Percentiles rank a stretch among this genome's conserved stretches.
Evolutionary conservation across 1,139 yeast species (phyloP).

Genomic region (Candida buenavistaensis): DNA sequence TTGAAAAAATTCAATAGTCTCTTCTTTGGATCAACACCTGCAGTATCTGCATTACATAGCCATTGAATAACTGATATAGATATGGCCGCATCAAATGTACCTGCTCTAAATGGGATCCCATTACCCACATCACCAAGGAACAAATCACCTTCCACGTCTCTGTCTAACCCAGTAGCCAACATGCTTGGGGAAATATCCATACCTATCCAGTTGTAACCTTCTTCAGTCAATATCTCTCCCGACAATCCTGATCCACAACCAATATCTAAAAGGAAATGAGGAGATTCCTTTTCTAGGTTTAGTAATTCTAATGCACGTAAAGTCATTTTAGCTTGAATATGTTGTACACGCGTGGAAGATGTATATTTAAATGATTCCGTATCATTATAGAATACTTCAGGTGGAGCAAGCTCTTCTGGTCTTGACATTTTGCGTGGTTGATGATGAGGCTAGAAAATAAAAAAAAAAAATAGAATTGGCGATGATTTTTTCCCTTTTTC

Average conservation of each 20-base stretch:
- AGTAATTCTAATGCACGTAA: slow-evolving; percentile 85
- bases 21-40: slow-evolving; percentile 81
- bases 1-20: slow-evolving; percentile 82
- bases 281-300: slow-evolving; percentile 61
- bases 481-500: slow-evolving; percentile 7
- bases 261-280: slow-evolving; percentile 79
- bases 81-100: slow-evolving; percentile 95
- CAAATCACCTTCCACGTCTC: slow-evolving; percentile 92
- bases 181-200: slow-evolving; percentile 95
- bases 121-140: slow-evolving; percentile 90
- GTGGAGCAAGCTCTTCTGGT: slow-evolving; percentile 97
- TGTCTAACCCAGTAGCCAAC: slow-evolving; percentile 91
- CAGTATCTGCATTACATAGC: slow-evolving; percentile 93
- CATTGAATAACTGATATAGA: slow-evolving; percentile 96
- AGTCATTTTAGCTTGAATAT: slow-evolving; percentile 97
- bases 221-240: slow-evolving; percentile 92
- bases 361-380: slow-evolving; percentile 88
- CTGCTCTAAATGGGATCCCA: slow-evolving; percentile 95
- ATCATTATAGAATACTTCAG: slow-evolving; percentile 93
- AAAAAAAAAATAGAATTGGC: not conserved
- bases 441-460: too few relatives aligned
- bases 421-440: slow-evolving; percentile 77
- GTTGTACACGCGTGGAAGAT: slow-evolving; percentile 92
- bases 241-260: slow-evolving; percentile 98
- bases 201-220: slow-evolving; percentile 94